Evolutionary conservation across 2,329 filamentous ascomycete species (phyloP).

Genomic region (Teratosphaeriaceae sp.): DNA sequence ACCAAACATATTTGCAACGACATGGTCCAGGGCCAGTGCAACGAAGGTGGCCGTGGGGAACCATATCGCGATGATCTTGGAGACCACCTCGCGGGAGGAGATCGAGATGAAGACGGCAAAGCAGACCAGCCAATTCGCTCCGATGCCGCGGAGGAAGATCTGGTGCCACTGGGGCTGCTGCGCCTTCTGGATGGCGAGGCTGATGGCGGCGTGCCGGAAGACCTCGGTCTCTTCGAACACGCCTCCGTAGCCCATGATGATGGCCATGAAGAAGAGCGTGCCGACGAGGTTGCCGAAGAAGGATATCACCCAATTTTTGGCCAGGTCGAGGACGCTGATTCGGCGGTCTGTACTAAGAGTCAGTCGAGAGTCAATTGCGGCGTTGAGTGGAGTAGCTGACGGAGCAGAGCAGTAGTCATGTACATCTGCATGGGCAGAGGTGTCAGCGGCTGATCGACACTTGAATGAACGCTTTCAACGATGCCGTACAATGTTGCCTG

Average conservation of each 20-base stretch:
- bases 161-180: constrained; percentile 44
- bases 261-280: constrained; percentile 24
- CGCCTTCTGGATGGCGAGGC: constrained; percentile 45
- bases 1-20: constrained; percentile 49
- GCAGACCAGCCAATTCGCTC: constrained; percentile 52
- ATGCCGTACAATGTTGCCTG: constrained; percentile 25
- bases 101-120: constrained; percentile 35
- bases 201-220: constrained; percentile 40
- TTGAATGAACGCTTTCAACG: no score
- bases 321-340: constrained; percentile 19
- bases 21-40: constrained; percentile 49
- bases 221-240: constrained; percentile 28
- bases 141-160: constrained; percentile 50
- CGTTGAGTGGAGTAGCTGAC: neutral
- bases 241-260: constrained; percentile 26
- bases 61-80: constrained; percentile 52
- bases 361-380: neutral
- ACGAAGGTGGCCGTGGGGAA: constrained; percentile 51
- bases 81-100: constrained; percentile 44
- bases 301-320: constrained; percentile 23
- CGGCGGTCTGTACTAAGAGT: constrained; percentile 26
- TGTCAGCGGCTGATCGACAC: no score
- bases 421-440: no score
- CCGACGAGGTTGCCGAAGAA: constrained; percentile 30
- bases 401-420: constrained; percentile 39